A percentile compares a stretch with the other conserved stretches of the same genome.
Evolutionary conservation across 129 eudicot genomes (phyloP).

Genomic region (Sambucus nigra): DNA sequence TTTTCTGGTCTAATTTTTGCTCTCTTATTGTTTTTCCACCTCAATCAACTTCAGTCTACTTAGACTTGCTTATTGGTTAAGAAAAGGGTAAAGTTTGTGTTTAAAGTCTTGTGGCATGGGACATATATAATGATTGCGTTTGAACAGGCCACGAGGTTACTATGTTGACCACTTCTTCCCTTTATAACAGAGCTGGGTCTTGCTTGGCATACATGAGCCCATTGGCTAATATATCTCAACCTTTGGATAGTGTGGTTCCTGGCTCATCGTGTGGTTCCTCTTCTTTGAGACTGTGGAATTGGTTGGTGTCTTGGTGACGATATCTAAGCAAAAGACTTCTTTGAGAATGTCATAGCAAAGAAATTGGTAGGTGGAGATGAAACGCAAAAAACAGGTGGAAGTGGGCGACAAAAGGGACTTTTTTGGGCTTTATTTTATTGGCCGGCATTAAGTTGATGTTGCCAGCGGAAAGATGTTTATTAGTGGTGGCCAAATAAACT

Average conservation of each 20-base stretch:
- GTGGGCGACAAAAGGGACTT: not conserved
- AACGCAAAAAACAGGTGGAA: too few relatives aligned
- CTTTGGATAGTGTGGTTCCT: not conserved
- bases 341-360: too few relatives aligned
- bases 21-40: not conserved
- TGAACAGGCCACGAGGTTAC: constrained; percentile 9
- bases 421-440: too few relatives aligned
- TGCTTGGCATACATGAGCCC: not conserved
- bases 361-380: too few relatives aligned
- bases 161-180: constrained; percentile 25
- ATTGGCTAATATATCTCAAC: not conserved
- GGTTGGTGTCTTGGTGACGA: too few relatives aligned
- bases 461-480: not conserved
- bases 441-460: not conserved
- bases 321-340: too few relatives aligned
- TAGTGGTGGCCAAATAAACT: not conserved
- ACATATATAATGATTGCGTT: constrained; percentile 21
- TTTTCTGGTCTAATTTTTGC: not conserved
- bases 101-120: constrained; percentile 16
- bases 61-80: constrained; percentile 18
- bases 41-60: not conserved
- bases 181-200: constrained; percentile 4
- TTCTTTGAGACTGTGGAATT: too few relatives aligned
- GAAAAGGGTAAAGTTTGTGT: constrained; percentile 4
- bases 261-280: not conserved